These are phyloP conservation scores for Rhizopogon rudus DNA, from an alignment of 768 basidiomycete species.

Conservation along the genomic window DNA sequence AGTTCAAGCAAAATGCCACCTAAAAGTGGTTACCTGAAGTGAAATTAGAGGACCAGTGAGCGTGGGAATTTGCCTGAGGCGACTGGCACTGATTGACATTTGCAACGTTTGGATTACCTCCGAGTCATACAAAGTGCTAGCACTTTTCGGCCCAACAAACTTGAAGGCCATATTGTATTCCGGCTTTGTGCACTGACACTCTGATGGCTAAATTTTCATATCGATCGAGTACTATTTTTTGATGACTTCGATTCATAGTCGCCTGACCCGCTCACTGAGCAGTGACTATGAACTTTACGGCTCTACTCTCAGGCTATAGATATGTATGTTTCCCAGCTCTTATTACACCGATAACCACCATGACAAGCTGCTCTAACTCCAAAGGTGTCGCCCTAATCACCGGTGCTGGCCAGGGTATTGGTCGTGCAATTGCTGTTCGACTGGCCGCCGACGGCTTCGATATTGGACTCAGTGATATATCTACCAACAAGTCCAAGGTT, in stretches of 20 bases:
- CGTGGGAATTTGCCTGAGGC: no score
- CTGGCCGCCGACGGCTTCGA: slow-evolving; percentile 29
- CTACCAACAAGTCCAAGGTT: slow-evolving; percentile 12
- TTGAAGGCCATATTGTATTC: background rate
- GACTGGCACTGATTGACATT: no score
- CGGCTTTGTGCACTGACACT: background rate
- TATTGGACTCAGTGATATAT: slow-evolving; percentile 26
- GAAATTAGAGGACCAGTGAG: no score
- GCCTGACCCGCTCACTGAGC: background rate
- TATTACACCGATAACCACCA: background rate
- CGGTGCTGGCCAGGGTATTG: slow-evolving; percentile 26
- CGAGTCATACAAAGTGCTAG: no score
- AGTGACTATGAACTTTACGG: no score
- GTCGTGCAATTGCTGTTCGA: slow-evolving; percentile 27
- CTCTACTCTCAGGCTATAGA: background rate
- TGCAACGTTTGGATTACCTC: no score
- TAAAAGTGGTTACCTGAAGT: no score
- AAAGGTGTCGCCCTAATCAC: slow-evolving; percentile 31
- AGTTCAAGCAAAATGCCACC: no score
- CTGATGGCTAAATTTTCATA: no score
- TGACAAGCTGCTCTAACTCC: slow-evolving; percentile 1
- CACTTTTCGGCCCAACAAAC: no score
- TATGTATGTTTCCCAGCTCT: background rate
- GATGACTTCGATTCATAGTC: background rate
- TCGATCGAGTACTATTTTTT: background rate